Percentiles rank a stretch among this genome's conserved stretches.
These are phyloP conservation scores for Eutrema heterophyllum DNA, from an alignment of 345 rosid genomes.

Conservation along the genomic window DNA sequence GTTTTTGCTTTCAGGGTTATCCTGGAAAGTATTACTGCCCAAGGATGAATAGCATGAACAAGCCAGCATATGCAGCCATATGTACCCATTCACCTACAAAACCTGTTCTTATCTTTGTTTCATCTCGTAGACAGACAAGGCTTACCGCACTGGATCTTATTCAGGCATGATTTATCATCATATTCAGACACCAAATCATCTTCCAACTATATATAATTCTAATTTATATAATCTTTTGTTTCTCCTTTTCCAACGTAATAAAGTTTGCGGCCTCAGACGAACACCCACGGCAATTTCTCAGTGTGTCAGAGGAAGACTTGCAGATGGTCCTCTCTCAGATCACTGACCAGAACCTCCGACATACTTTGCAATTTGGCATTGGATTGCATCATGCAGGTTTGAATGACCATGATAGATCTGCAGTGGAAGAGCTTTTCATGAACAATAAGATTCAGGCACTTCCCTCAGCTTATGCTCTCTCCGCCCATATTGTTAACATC, in stretches of 20 bases:
- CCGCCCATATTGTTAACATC: neutral
- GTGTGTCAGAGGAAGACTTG: slow-evolving; percentile 77
- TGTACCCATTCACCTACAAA: slow-evolving; percentile 94
- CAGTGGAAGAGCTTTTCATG: slow-evolving; percentile 90
- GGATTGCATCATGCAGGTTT: slow-evolving; percentile 98
- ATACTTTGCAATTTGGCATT: slow-evolving; percentile 93
- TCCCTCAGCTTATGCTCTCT: slow-evolving; percentile 14
- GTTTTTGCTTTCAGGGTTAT: slow-evolving; percentile 66
- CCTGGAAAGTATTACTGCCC: slow-evolving; percentile 96
- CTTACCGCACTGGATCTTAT: slow-evolving; percentile 96
- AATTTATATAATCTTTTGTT: neutral
- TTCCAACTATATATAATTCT: neutral
- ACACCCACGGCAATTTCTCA: slow-evolving; percentile 83
- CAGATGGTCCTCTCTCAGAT: slow-evolving; percentile 96
- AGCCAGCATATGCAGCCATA: slow-evolving; percentile 98
- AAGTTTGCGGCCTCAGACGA: slow-evolving; percentile 97
- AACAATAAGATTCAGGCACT: slow-evolving; percentile 96
- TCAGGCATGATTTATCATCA: slow-evolving; percentile 53
- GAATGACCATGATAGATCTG: slow-evolving; percentile 90
- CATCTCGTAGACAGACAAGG: slow-evolving; percentile 98
- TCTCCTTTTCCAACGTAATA: slow-evolving; percentile 26
- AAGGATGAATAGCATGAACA: slow-evolving; percentile 97
- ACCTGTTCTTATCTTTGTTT: slow-evolving; percentile 95
- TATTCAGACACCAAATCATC: neutral
- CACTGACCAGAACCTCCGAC: slow-evolving; percentile 89